Evolutionary conservation across 2,329 filamentous ascomycete genomes (phyloP).

Genomic region (Pyrenophora graminea): DNA sequence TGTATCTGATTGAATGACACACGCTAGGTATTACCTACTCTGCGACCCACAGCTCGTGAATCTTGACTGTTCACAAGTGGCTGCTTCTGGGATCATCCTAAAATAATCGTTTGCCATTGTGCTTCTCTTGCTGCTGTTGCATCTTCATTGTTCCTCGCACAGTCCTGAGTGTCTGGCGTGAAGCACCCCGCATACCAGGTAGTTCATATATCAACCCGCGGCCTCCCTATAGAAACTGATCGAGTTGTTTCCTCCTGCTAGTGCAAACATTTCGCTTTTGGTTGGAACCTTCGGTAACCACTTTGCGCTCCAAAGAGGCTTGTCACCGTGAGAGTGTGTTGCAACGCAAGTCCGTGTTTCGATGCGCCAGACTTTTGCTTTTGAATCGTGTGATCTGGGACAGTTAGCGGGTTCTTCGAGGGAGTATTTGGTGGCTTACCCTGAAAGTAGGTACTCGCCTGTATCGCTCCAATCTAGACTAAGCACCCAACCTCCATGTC

Average conservation of each 20-base stretch:
- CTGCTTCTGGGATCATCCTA: too few relatives aligned
- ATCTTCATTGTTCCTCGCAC: neutral
- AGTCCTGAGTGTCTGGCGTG: neutral
- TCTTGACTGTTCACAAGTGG: too few relatives aligned
- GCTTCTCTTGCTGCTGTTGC: neutral
- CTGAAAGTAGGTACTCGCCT: conserved; percentile 87
- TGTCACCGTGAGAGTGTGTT: conserved; percentile 83
- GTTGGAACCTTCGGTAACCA: conserved; percentile 45
- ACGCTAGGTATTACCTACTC: too few relatives aligned
- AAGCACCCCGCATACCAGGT: neutral
- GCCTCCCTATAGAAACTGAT: conserved; percentile 49
- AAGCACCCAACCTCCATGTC: conserved; percentile 85
- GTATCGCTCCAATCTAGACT: conserved; percentile 91
- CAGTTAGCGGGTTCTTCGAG: too few relatives aligned
- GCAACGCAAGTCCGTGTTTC: conserved; percentile 84
- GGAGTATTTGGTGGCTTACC: conserved; percentile 50
- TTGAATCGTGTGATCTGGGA: conserved; percentile 77
- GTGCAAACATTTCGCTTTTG: conserved; percentile 48
- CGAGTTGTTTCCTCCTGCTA: conserved; percentile 43
- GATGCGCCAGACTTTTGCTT: conserved; percentile 94
- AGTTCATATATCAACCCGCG: conserved; percentile 36
- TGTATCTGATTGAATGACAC: too few relatives aligned
- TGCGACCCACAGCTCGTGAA: too few relatives aligned
- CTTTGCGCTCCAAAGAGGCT: conserved; percentile 46
- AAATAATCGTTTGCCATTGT: too few relatives aligned